These are phyloP conservation scores for Hyparrhenia diplandra DNA, from an alignment of 176 grass and related monocot genomes.

Conservation along the genomic window DNA sequence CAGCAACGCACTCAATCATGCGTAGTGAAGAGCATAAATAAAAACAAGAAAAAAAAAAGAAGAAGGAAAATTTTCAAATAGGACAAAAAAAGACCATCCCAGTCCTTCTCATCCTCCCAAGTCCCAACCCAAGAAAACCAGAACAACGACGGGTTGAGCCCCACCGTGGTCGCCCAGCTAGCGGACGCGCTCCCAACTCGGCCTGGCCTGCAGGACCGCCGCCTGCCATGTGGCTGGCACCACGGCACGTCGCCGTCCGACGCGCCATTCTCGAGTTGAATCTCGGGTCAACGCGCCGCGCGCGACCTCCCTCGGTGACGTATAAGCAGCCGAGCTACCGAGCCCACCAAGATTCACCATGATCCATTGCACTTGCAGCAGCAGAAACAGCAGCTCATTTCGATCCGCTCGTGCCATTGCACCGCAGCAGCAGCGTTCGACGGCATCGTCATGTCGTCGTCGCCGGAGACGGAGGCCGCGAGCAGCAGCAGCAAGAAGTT, in stretches of 20 bases:
- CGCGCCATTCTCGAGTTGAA: conserved; percentile 42
- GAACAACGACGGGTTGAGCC: background rate
- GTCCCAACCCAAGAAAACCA: no score
- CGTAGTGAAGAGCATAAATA: background rate
- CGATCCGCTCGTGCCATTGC: background rate
- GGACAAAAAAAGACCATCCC: background rate
- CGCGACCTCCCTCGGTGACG: background rate
- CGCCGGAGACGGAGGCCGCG: conserved; percentile 9
- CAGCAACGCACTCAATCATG: conserved; percentile 2
- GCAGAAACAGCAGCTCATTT: background rate
- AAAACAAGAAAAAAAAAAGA: background rate
- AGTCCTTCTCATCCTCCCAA: background rate
- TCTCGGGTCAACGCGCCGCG: conserved; percentile 30
- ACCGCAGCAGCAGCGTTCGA: background rate
- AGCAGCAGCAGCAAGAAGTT: conserved; percentile 36
- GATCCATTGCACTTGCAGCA: no score
- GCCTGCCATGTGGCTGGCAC: conserved; percentile 18
- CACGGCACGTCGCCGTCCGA: conserved; percentile 38
- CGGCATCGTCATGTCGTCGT: conserved; percentile 17
- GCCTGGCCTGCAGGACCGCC: background rate
- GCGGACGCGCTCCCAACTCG: conserved; percentile 16
- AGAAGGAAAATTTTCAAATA: background rate
- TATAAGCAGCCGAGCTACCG: conserved; percentile 29
- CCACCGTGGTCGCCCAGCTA: background rate
- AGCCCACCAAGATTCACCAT: background rate